phyloP scores from a whole-genome alignment of 1,284 basidiomycete species.

The Xanthoconium separans region DNA sequence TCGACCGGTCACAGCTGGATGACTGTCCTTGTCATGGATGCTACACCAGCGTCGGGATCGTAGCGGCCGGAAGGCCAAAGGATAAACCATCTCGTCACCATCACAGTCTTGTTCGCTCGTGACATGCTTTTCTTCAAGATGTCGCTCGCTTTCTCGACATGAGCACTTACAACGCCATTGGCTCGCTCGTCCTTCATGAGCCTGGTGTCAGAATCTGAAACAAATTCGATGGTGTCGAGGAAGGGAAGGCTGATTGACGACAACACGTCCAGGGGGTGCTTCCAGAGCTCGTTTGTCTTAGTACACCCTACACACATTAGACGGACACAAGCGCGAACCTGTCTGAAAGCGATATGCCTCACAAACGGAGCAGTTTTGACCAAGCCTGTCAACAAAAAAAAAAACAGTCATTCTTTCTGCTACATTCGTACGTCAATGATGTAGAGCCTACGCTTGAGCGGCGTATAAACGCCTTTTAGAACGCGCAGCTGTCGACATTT shows the following conservation, averaged over 20 bases:
- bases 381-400: background rate
- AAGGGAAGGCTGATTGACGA: background rate
- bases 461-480: slow-evolving; percentile 1
- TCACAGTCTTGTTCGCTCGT: background rate
- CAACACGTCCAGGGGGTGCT: background rate
- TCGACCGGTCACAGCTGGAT: background rate
- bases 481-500: slow-evolving; percentile 6
- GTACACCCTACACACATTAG: background rate
- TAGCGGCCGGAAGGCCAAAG: background rate
- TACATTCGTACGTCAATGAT: no score
- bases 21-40: background rate
- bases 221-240: background rate
- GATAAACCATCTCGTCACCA: background rate
- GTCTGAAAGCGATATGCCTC: background rate
- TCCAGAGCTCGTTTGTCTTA: background rate
- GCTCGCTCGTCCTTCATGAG: rapidly evolving
- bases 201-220: background rate
- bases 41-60: background rate
- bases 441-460: slow-evolving; percentile 9
- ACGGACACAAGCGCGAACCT: background rate
- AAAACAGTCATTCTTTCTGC: no score
- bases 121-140: background rate
- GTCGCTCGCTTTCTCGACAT: background rate
- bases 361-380: background rate
- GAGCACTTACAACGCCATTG: background rate